Evolutionary conservation across 1,139 yeast genomes (phyloP), one percentile per base, ranked within the genome.

Genomic region (Eremothecium coryli): DNA sequence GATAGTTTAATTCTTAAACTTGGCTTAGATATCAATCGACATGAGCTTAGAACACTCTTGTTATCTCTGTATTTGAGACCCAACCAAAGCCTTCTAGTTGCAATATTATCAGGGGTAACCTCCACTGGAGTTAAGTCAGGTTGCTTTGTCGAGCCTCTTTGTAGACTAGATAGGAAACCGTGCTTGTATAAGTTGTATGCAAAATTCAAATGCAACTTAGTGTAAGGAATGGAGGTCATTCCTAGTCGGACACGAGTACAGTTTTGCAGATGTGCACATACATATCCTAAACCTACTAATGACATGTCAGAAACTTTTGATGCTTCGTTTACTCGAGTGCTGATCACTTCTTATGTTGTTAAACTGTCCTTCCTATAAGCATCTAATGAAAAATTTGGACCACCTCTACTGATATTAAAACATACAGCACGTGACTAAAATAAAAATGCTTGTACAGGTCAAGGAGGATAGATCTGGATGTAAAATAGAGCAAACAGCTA

Each of bases 181-280:
- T 88, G 93, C 46, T 78, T 81, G 63, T 90, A 84, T 32, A 90
- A 71, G 26, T 88, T 90, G 37, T 82, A 66, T 9, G 94, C 84
- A 34, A 90, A 70, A 52, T 82, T 85, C 41, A 93, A 67, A 55
- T 88, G 94, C 48, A 85, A 66, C 50, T 82, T 77, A 18, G 88
- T 73, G 65, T 80, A 82, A 15, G 96, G 96, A 15, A 90, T 72
- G 10, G 90, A 73, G 0, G 97, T 85, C 40, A 79, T 60, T 18
- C 93, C 70, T 33, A 77, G 64, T 52, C 74, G 73, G 29, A 84
- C 90, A 55, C 82, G 72, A 12, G 84, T 71, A 47, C 93, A 85
- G 64, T 90, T 90, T 60, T 85, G 93, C 42, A 90, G 59, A 54
- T 90, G 98, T 21, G 94, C 79, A 56, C 95, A 85, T 38, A 81